A percentile compares a stretch with the other conserved stretches of the same genome.
phyloP scores from a whole-genome alignment of 2,329 filamentous ascomycete genomes.

The Bipolaris bicolor region DNA sequence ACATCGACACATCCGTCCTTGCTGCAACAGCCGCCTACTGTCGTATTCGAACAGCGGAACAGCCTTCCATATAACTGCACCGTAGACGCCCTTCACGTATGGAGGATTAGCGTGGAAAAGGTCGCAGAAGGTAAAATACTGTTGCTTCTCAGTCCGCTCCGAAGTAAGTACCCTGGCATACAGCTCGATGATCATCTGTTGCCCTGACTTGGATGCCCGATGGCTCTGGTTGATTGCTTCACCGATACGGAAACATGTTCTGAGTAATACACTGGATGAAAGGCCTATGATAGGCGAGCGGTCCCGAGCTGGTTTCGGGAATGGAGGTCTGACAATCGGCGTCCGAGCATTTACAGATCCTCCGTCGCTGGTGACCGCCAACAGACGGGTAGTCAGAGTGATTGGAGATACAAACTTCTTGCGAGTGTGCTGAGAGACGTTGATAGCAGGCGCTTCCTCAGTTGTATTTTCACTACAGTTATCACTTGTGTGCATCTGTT shows the following conservation, averaged over 20 bases:
- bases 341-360: conserved; percentile 22
- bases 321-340: conserved; percentile 59
- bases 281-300: conserved; percentile 62
- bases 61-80: conserved; percentile 53
- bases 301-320: conserved; percentile 58
- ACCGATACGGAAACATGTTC: conserved; percentile 68
- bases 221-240: conserved; percentile 62
- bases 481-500: background rate
- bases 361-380: conserved; percentile 13
- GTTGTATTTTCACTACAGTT: background rate
- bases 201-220: conserved; percentile 55
- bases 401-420: conserved; percentile 35
- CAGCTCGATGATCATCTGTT: conserved; percentile 63
- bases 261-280: conserved; percentile 55
- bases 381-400: conserved; percentile 24
- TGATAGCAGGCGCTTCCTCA: background rate
- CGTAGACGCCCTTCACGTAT: conserved; percentile 56
- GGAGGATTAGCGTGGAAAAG: conserved; percentile 66
- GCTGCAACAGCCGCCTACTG: conserved; percentile 52
- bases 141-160: conserved; percentile 60
- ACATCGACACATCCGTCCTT: conserved; percentile 54
- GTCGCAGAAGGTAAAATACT: conserved; percentile 69
- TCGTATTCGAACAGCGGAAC: conserved; percentile 55
- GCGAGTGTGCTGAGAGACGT: conserved; percentile 2
- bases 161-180: conserved; percentile 67